Evolutionary conservation across 176 grass and related monocot genomes (phyloP).

Genomic region (Oryza australiensis): DNA sequence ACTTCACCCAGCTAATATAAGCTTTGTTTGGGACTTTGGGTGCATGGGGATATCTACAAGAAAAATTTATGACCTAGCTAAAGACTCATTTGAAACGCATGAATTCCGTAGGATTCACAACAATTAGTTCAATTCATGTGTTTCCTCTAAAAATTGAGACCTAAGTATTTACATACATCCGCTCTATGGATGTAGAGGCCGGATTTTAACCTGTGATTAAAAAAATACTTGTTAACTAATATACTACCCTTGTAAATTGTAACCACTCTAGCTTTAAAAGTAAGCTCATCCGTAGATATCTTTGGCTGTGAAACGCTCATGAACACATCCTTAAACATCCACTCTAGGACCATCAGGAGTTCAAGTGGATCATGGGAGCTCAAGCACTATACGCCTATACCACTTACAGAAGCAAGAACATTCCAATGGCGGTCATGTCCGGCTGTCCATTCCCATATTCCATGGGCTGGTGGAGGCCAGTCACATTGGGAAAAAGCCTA

Average conservation of each 20-base stretch:
- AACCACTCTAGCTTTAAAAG: not conserved
- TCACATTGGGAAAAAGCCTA: not conserved
- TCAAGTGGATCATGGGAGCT: slow-evolving; percentile 24
- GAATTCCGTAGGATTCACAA: no score
- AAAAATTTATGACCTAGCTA: no score
- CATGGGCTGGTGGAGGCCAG: slow-evolving; percentile 9
- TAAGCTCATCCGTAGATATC: not conserved
- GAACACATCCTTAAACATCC: slow-evolving; percentile 16
- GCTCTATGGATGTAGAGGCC: no score
- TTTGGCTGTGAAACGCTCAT: not conserved
- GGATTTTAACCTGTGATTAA: no score
- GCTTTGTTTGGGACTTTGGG: no score
- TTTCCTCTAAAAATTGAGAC: not conserved
- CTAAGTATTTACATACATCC: not conserved
- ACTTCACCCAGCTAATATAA: not conserved
- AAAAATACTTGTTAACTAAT: no score
- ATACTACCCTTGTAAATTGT: no score
- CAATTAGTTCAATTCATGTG: no score
- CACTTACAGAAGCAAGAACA: slow-evolving; percentile 29
- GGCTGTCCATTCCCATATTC: slow-evolving; percentile 30
- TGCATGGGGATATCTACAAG: no score
- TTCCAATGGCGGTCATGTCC: slow-evolving; percentile 23
- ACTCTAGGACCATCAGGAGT: not conserved
- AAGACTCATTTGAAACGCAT: no score
- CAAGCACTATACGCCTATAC: not conserved